Evolutionary conservation across 2,329 filamentous ascomycete species (phyloP).

Genomic region (Didymella lethalis): DNA sequence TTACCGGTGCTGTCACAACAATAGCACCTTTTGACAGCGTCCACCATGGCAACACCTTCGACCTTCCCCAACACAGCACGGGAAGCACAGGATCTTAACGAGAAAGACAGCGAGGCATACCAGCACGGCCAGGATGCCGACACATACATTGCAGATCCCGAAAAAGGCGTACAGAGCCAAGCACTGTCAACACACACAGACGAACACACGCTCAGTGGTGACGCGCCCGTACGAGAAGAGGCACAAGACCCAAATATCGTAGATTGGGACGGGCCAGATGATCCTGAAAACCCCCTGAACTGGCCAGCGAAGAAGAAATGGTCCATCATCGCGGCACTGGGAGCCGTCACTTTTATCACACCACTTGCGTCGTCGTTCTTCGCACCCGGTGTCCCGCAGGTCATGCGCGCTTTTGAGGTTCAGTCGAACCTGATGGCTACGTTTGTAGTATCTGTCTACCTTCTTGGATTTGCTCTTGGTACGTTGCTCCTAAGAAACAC

Average conservation of each 20-base stretch:
- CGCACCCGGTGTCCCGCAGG: slow-evolving; percentile 68
- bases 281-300: slow-evolving; percentile 52
- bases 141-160: slow-evolving; percentile 33
- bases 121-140: slow-evolving; percentile 42
- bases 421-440: slow-evolving; percentile 43
- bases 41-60: slow-evolving; percentile 36
- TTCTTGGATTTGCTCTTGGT: slow-evolving; percentile 49
- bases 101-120: slow-evolving; percentile 35
- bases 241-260: slow-evolving; percentile 40
- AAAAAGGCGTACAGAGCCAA: slow-evolving; percentile 38
- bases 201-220: slow-evolving; percentile 33
- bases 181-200: slow-evolving; percentile 38
- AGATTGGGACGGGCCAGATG: slow-evolving; percentile 48
- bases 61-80: slow-evolving; percentile 27
- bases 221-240: slow-evolving; percentile 20
- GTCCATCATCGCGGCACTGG: slow-evolving; percentile 46
- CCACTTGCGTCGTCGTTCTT: slow-evolving; percentile 52
- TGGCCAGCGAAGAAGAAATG: slow-evolving; percentile 50
- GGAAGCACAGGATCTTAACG: slow-evolving; percentile 32
- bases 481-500: not conserved
- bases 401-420: slow-evolving; percentile 45
- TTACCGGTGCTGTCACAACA: not conserved
- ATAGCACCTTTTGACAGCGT: not conserved
- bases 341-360: slow-evolving; percentile 49
- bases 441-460: slow-evolving; percentile 51